Evolutionary conservation across 2,329 filamentous ascomycete species (phyloP), one percentile per base, ranked within the genome.

Genomic region (Fusarium miscanthi): DNA sequence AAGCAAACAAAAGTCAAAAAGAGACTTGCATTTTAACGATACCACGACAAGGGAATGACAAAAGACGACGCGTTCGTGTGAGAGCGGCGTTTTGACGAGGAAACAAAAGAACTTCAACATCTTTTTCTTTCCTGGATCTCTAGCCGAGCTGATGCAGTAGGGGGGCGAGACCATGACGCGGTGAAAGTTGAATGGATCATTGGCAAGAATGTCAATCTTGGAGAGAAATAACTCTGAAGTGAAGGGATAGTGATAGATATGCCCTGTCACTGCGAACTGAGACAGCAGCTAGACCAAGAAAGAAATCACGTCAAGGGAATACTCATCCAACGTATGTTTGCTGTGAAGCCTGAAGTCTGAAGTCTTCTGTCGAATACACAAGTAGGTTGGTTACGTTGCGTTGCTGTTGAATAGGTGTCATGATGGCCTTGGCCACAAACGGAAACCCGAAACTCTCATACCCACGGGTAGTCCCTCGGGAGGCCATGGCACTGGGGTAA

Each of bases 71-170:
- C 76, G 70, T 76, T 69, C 73, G 76, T 74, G 74, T 80, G 76
- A 78, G 75, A 75, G 70, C 73, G 82, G 82, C 81, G 81, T 83
- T 83, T 84, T 80, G 80, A 80, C 72, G 80, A 81, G 82, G 80
- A 83, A 82, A 80, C 78, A 81, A 82, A 84, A 84, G 82, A 83
- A 83, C 71, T 85, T 85, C 83, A 85, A 85, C 83, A 84, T 84
- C 82, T 84, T 84, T 69, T 84, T 80, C 76, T 79, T 81, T 81
- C 81, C 81, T 80, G 74, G 79, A 82, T 82, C 80, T 81, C 81
- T 81, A 81, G 81, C 81, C 80, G 77, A 83, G 77, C 80, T 80
- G 67, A 74, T 81, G 80, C 80, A 81, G 78, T 78, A 78, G 74
- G 74, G 69, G 74, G 74, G 76, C 70, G 72, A 74, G 74, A 70